Percentiles rank a stretch among this genome's conserved stretches.
Conservation (phyloP, 2,329 filamentous ascomycete species). For the Trichoderma pleuroti region DNA sequence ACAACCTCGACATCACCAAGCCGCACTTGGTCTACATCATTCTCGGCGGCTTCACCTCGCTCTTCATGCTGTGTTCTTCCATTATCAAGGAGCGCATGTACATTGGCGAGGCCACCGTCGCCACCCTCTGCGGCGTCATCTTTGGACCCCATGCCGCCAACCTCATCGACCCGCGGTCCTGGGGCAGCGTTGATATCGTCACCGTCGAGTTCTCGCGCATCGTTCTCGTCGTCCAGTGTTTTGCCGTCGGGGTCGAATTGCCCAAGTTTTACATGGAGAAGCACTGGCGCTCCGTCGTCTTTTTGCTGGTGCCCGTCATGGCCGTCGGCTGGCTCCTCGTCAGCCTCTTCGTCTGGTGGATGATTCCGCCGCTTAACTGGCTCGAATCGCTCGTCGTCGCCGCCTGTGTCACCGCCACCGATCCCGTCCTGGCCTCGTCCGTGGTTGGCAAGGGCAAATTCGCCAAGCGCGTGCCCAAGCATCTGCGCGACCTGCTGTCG, state of each 20-base stretch:
- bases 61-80: slow-evolving; percentile 98
- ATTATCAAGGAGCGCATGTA: slow-evolving; percentile 98
- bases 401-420: slow-evolving; percentile 94
- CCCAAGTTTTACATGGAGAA: slow-evolving; percentile 95
- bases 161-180: slow-evolving; percentile 69
- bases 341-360: slow-evolving; percentile 91
- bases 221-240: slow-evolving; percentile 87
- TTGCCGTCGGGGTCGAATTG: slow-evolving; percentile 85
- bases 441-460: slow-evolving; percentile 99
- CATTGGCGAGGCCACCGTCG: slow-evolving; percentile 96
- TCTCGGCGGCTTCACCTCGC: slow-evolving; percentile 90
- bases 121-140: slow-evolving; percentile 81
- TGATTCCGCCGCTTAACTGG: slow-evolving; percentile 76
- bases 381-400: slow-evolving; percentile 83
- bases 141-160: slow-evolving; percentile 83
- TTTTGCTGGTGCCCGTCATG: slow-evolving; percentile 93
- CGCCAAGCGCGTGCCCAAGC: slow-evolving; percentile 93
- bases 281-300: slow-evolving; percentile 89
- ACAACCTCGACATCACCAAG: slow-evolving; percentile 80
- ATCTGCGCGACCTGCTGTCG: slow-evolving; percentile 90
- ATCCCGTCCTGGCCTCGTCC: slow-evolving; percentile 93
- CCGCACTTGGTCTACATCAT: slow-evolving; percentile 99
- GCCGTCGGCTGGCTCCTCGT: slow-evolving; percentile 92
- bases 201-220: slow-evolving; percentile 88
- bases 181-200: slow-evolving; percentile 82